phyloP scores from a whole-genome alignment of 1,284 basidiomycete genomes.

The Vanrija pseudolonga region DNA sequence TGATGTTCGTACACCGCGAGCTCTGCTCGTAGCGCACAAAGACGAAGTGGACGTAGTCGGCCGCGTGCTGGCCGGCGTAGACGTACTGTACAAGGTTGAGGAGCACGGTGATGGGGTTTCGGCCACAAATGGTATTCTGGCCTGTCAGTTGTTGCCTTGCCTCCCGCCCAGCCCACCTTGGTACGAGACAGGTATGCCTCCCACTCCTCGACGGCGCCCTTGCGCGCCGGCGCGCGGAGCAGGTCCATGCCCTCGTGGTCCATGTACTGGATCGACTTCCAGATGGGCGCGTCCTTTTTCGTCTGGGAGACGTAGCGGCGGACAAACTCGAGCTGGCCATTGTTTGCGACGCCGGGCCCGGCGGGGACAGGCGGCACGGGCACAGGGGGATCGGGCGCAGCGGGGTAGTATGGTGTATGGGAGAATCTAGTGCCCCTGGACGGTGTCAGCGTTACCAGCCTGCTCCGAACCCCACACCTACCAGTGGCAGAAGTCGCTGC shows the following conservation, averaged over 20 bases:
- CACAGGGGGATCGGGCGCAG: slow-evolving; percentile 55
- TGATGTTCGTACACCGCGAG: slow-evolving; percentile 62
- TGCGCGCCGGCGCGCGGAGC: slow-evolving; percentile 33
- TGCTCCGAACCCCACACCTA: slow-evolving; percentile 44
- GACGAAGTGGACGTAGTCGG: slow-evolving; percentile 44
- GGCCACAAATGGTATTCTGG: slow-evolving; percentile 94
- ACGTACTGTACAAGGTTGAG: slow-evolving; percentile 68
- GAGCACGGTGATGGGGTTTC: slow-evolving; percentile 91
- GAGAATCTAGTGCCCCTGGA: slow-evolving; percentile 81
- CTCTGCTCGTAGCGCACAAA: slow-evolving; percentile 95
- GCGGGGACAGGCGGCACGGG: slow-evolving; percentile 49
- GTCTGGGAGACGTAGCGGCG: not conserved
- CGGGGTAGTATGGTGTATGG: slow-evolving; percentile 85
- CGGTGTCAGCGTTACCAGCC: not conserved
- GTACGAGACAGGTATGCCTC: slow-evolving; percentile 72
- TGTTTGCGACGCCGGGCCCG: slow-evolving; percentile 33
- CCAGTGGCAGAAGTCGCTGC: slow-evolving; percentile 99
- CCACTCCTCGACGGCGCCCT: slow-evolving; percentile 62
- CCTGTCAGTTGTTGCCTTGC: not conserved
- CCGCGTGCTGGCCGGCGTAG: slow-evolving; percentile 52
- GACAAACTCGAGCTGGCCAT: slow-evolving; percentile 54
- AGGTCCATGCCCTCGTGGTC: slow-evolving; percentile 45
- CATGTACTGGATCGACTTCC: slow-evolving; percentile 51
- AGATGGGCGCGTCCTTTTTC: slow-evolving; percentile 68
- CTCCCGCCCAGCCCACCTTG: slow-evolving; percentile 27